These are phyloP conservation scores for Gaertneriomyces sp. DNA, from an alignment of 192 early-diverging fungal genomes.

Conservation along the genomic window DNA sequence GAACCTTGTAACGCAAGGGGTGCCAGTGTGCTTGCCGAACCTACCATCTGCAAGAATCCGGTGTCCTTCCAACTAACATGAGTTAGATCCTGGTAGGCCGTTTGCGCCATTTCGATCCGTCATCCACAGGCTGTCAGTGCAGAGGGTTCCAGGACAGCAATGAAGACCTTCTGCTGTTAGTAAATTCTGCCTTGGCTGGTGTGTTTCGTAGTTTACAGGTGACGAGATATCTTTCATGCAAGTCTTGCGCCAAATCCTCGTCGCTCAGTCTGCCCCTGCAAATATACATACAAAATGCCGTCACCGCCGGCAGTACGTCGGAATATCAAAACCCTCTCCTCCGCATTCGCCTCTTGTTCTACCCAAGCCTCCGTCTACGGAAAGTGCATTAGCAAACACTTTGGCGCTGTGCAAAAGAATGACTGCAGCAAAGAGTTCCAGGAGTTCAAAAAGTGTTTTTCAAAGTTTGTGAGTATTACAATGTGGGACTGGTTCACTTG, in stretches of 20 bases:
- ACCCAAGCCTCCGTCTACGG: not conserved
- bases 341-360: not conserved
- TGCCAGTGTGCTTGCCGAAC: not conserved
- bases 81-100: slow-evolving; percentile 36
- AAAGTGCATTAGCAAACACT: not conserved
- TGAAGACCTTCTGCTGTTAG: too few species aligned
- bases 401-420: not conserved
- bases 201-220: too few species aligned
- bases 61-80: slow-evolving; percentile 52
- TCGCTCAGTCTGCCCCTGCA: too few species aligned
- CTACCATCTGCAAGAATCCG: slow-evolving; percentile 39
- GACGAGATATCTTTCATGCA: too few species aligned
- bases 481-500: too few species aligned
- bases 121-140: too few species aligned
- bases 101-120: not conserved
- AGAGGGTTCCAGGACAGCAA: too few species aligned
- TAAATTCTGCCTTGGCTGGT: too few species aligned
- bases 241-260: too few species aligned
- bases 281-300: too few species aligned
- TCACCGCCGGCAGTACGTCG: too few species aligned
- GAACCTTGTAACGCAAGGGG: not conserved
- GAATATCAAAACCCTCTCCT: too few species aligned
- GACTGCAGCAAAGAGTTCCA: not conserved
- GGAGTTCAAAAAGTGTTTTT: not conserved
- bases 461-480: not conserved